These are phyloP conservation scores for Paxillus involutus DNA, from an alignment of 768 basidiomycete genomes.

Conservation along the genomic window DNA sequence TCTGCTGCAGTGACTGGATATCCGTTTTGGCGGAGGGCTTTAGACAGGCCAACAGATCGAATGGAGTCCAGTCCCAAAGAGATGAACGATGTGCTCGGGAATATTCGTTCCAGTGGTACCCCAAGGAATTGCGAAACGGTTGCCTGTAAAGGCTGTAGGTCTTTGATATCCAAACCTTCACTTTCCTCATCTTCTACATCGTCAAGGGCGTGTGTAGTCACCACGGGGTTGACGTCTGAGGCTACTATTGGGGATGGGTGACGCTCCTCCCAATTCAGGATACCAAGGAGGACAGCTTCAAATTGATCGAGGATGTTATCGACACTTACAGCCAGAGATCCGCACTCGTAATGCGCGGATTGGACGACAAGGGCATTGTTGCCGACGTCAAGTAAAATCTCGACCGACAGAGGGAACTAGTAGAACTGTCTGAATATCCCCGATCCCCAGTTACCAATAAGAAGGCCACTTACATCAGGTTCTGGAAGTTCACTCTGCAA, in stretches of 20 bases:
- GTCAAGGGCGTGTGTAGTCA: not conserved
- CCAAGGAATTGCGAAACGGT: conserved; percentile 20
- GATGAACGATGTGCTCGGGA: conserved; percentile 35
- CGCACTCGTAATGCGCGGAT: conserved; percentile 23
- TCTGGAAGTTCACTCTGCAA: conserved; percentile 30
- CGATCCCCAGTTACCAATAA: not conserved
- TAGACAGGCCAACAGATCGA: conserved; percentile 44
- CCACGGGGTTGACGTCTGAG: not conserved
- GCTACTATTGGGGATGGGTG: not conserved
- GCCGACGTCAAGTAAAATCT: conserved; percentile 23
- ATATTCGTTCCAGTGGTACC: conserved; percentile 12
- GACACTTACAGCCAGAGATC: conserved; percentile 15
- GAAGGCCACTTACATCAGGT: conserved; percentile 26
- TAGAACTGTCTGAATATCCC: not conserved
- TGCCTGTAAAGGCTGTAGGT: conserved; percentile 8
- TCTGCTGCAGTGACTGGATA: conserved; percentile 35
- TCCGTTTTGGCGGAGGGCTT: conserved; percentile 32
- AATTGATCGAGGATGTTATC: conserved; percentile 22
- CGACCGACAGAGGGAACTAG: conserved; percentile 24
- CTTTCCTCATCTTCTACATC: not conserved
- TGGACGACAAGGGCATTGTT: conserved; percentile 16
- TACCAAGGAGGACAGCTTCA: conserved; percentile 22
- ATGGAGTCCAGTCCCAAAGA: conserved; percentile 50
- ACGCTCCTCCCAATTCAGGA: conserved; percentile 10
- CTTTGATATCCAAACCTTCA: not conserved